Base-by-base conservation (phyloP, 306 rosid genomes). In the Prunus salicina region DNA sequence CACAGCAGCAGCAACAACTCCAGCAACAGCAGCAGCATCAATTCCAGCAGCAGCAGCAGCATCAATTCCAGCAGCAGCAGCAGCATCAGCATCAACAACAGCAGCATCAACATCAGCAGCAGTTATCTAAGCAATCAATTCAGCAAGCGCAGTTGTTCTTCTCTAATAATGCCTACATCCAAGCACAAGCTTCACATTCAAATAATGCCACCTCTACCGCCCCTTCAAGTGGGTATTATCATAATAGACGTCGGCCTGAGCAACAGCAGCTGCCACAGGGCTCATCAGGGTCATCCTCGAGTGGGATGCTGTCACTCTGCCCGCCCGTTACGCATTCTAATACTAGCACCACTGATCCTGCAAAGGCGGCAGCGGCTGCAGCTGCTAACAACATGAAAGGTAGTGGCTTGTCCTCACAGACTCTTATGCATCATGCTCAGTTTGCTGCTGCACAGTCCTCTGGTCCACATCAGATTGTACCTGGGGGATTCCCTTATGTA, bases 401-500 rank as follows among this genome's bases (percentile, higher is more conserved):
- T 28, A 79, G 83, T 60, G 63, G 85, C 38, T 61, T 94, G 25
- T 66, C 93, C 14, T 38, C 91, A 0, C 96, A 90, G 58, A 84
- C 94, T 20, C 82, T 89, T 32, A 55, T 92, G 76, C 97, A 88
- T 72, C 88, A 90, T n/a, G 65, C 92, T 14, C 97, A 88, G 76
- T 89, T 81, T 81, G 84, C 85, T 12, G 75, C 89, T 4, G 80
- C 87, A 53, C 91, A 81, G 30, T 50, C 84, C 12, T 76, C 98
- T 1, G 98, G 97, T 52, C 85, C 88, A 28, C 97, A 88, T 76
- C 97, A 83, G 74, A 86, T 79, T 45, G 80, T 88, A 60, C 89
- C 87, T 25, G 61, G 89, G 1, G 85, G 95, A 64, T 90, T 84
- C 67, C 25, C 96, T 22, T 92, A 90, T 52, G 88, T 81, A 72